A percentile compares a stretch with the other conserved stretches of the same genome.
Conservation (phyloP, 2,329 filamentous ascomycete genomes). For the Cercospora citrullina region DNA sequence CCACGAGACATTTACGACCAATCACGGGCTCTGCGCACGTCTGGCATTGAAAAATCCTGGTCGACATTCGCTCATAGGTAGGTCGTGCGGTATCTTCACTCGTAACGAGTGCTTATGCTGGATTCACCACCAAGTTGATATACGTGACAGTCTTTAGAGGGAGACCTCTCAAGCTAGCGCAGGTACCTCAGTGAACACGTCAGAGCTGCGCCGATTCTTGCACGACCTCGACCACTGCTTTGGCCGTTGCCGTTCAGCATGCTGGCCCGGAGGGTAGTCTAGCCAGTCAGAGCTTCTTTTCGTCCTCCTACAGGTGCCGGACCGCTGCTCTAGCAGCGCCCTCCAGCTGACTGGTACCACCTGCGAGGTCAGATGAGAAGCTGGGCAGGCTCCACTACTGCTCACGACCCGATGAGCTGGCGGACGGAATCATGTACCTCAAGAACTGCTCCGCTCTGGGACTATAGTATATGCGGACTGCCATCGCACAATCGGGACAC, state of each 20-base stretch:
- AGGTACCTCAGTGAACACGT: slow-evolving; percentile 27
- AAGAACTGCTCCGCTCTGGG: background rate
- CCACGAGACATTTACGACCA: background rate
- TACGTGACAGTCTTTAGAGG: background rate
- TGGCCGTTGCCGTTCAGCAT: slow-evolving; percentile 7
- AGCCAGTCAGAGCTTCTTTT: slow-evolving; percentile 22
- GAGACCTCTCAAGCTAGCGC: slow-evolving; percentile 20
- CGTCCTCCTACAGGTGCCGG: slow-evolving; percentile 8
- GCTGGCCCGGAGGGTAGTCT: slow-evolving; percentile 4
- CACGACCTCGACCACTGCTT: slow-evolving; percentile 6
- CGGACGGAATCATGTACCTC: background rate
- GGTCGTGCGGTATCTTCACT: background rate
- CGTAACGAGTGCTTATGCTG: background rate
- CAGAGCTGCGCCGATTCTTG: slow-evolving; percentile 18
- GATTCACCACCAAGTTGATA: background rate
- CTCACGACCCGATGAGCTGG: background rate
- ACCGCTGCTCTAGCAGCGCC: slow-evolving; percentile 12
- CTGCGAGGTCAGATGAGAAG: slow-evolving; percentile 21
- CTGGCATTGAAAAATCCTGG: background rate
- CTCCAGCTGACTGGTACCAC: slow-evolving; percentile 16
- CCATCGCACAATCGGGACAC: background rate
- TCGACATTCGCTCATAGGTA: background rate
- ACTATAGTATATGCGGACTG: background rate
- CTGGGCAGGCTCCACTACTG: slow-evolving; percentile 1
- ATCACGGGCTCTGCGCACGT: background rate